Evolutionary conservation across 148 eudicot genomes (phyloP), one percentile per base, ranked within the genome.

Genomic region (Heliosperma pusillum): DNA sequence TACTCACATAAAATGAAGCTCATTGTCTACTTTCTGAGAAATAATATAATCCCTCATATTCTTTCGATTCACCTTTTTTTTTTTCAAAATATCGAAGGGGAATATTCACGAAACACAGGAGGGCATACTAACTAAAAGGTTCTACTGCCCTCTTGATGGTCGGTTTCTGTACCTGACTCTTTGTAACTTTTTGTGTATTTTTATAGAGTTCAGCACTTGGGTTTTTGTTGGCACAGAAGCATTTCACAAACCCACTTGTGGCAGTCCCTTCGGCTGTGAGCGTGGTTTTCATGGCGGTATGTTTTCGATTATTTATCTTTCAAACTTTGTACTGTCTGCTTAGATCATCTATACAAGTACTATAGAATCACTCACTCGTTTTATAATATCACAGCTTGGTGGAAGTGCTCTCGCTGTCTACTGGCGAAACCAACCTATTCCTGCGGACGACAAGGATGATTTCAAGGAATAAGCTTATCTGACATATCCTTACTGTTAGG

Each of bases 261-360:
- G 99, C 99, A 19, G 99, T 92, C 45, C 99, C 99, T 74, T 90
- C 99, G 66, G 97, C 97, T 64, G 99, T 96, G 42, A 96, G 99
- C 85, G 97, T 96, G 16, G 97, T 96, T 74, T 90, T 89, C 85
- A 96, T 96, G 99, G 99, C 97, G 88, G 97, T 96, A 89, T 0
- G 1, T 17, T 36, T 24, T 27, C 55, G 10, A 30, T 19, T 70
- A 58, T 50, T 63, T 44, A 4, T 61, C 62, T 2, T 47, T 45
- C 50, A 58, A 16, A 1, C 20, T 15, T 56, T 30, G 12, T 59
- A n/a, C 15, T 12, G 16, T 70, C 64, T 61, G 10, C 36, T 33
- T 36, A 36, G 10, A 7, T 19, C 17, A 16, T 3, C 22, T 5
- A 69, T 50, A 50, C 2, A 5, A 50, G 55, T 50, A 55, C 56